phyloP scores from a whole-genome alignment of 2,329 filamentous ascomycete species.

The Hymenoscyphus infarciens region DNA sequence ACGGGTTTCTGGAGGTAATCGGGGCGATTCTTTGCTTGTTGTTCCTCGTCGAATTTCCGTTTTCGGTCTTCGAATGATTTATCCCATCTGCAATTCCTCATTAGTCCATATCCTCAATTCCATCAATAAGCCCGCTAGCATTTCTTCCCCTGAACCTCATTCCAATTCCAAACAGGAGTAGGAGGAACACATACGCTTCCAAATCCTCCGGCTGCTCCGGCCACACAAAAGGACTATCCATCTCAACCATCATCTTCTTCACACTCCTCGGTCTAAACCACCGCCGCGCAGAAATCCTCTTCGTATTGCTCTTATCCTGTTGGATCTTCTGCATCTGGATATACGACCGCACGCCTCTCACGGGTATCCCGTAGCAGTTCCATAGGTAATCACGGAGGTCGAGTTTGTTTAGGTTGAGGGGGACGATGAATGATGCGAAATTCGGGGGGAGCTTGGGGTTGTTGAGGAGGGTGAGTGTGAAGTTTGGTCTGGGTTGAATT shows the following conservation, averaged over 20 bases:
- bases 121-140: conserved; percentile 9
- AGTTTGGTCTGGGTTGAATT: conserved; percentile 63
- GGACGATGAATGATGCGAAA: conserved; percentile 87
- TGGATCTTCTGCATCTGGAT: conserved; percentile 67
- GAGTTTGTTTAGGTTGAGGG: conserved; percentile 90
- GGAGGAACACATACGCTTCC: not conserved
- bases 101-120: too few species aligned
- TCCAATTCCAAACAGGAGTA: not conserved
- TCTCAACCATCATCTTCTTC: conserved; percentile 95
- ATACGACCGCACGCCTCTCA: conserved; percentile 71
- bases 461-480: conserved; percentile 75
- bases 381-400: conserved; percentile 93
- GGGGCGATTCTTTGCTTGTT: conserved; percentile 34
- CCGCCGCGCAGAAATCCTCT: conserved; percentile 44
- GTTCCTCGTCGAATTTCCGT: conserved; percentile 31
- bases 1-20: conserved; percentile 32
- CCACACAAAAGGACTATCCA: conserved; percentile 85
- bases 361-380: conserved; percentile 76
- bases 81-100: conserved; percentile 50
- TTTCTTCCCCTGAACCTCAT: conserved; percentile 5
- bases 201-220: conserved; percentile 62
- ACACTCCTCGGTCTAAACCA: conserved; percentile 68
- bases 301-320: conserved; percentile 43
- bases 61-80: conserved; percentile 53
- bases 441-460: conserved; percentile 69